These are phyloP conservation scores for Neolentinus lepideus DNA, from an alignment of 1,284 basidiomycete genomes.

Conservation along the genomic window DNA sequence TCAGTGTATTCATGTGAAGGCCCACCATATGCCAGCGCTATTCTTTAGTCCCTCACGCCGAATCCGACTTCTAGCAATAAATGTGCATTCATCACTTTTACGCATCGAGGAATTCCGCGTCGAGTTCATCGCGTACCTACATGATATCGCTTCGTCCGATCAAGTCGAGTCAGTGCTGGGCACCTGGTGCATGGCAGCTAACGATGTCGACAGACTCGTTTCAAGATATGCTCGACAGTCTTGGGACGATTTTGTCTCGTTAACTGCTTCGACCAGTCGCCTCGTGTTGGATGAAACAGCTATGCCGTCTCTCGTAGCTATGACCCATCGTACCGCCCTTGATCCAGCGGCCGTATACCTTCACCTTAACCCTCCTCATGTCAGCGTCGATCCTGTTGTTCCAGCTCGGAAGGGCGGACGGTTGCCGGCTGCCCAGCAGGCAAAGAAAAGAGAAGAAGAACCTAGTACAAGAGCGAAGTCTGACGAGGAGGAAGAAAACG, in stretches of 20 bases:
- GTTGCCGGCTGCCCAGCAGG: slow-evolving; percentile 17
- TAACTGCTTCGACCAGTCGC: slow-evolving; percentile 10
- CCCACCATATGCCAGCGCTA: slow-evolving; percentile 81
- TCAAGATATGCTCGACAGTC: slow-evolving; percentile 40
- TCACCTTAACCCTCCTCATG: slow-evolving; percentile 63
- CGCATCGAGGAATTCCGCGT: slow-evolving; percentile 44
- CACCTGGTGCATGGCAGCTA: slow-evolving; percentile 70
- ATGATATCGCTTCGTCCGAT: slow-evolving; percentile 42
- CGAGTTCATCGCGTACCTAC: slow-evolving; percentile 53
- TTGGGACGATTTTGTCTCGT: slow-evolving; percentile 42
- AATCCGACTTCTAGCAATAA: slow-evolving; percentile 62
- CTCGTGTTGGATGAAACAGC: slow-evolving; percentile 31
- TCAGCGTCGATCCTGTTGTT: slow-evolving; percentile 24
- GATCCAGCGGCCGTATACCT: slow-evolving; percentile 62
- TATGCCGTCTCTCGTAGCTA: slow-evolving; percentile 33
- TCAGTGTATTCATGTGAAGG: slow-evolving; percentile 31
- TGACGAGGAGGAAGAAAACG: slow-evolving; percentile 58
- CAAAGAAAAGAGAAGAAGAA: slow-evolving; percentile 22
- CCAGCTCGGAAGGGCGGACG: slow-evolving; percentile 26
- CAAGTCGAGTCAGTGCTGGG: slow-evolving; percentile 73
- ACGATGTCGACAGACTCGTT: slow-evolving; percentile 69
- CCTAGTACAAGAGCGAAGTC: slow-evolving; percentile 26
- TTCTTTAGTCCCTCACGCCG: slow-evolving; percentile 80
- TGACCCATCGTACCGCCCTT: slow-evolving; percentile 49
- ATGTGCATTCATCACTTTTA: slow-evolving; percentile 67